Percentiles rank a stretch among this genome's conserved stretches.
Conservation (phyloP, 2,329 filamentous ascomycete species). For the Alternaria arborescens region DNA sequence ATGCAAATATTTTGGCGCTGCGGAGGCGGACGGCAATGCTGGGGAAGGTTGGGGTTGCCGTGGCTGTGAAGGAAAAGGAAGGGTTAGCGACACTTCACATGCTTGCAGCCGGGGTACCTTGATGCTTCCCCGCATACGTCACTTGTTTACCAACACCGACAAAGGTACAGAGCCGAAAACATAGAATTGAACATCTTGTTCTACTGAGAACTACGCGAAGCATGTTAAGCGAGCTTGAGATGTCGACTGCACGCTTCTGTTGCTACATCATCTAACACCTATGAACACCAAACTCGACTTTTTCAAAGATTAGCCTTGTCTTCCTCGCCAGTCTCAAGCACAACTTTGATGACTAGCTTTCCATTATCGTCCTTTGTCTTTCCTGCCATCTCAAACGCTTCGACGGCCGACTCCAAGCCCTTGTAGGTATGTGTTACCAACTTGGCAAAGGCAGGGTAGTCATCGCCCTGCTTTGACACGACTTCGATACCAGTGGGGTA, state of each 20-base stretch:
- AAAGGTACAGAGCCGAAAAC: not conserved
- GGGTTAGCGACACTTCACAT: not conserved
- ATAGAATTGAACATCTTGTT: not conserved
- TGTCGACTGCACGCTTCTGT: not conserved
- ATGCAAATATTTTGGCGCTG: not conserved
- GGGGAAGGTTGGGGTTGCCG: not conserved
- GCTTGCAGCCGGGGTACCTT: not conserved
- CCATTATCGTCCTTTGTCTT: conserved; percentile 73
- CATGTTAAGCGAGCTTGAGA: not conserved
- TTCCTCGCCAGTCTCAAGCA: conserved; percentile 58
- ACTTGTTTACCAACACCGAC: conserved; percentile 5
- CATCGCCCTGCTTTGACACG: conserved; percentile 57
- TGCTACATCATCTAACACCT: not conserved
- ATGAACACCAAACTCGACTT: not conserved
- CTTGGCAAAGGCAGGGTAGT: conserved; percentile 70
- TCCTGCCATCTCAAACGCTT: conserved; percentile 75
- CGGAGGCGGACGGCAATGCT: not conserved
- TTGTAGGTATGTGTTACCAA: conserved; percentile 78
- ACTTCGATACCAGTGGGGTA: conserved; percentile 75
- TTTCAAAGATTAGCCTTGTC: conserved; percentile 28
- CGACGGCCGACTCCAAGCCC: conserved; percentile 68
- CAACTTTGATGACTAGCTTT: conserved; percentile 76
- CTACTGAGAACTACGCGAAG: not conserved
- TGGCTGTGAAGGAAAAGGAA: not conserved
- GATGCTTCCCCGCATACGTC: conserved; percentile 13